Evolutionary conservation across 1,284 basidiomycete species (phyloP).

Genomic region (Pseudozyma flocculosa): DNA sequence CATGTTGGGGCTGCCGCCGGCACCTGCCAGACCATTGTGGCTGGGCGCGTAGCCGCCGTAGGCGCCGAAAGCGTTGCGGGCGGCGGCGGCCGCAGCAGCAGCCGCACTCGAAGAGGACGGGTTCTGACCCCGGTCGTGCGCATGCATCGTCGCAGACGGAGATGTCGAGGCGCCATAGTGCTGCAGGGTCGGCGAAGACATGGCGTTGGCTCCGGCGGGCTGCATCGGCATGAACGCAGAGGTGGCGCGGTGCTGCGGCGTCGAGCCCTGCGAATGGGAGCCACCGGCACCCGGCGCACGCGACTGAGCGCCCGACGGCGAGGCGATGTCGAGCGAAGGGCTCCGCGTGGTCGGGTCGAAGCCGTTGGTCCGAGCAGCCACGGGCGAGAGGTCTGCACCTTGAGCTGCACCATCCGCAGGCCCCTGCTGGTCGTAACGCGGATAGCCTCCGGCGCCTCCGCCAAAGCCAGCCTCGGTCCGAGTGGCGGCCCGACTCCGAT

Average conservation of each 20-base stretch:
- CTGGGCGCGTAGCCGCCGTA: conserved; percentile 24
- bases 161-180: background rate
- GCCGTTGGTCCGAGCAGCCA: conserved; percentile 14
- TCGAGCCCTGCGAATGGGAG: conserved; percentile 14
- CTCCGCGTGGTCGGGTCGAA: conserved; percentile 35
- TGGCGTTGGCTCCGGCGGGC: background rate
- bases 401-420: conserved; percentile 8
- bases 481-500: too few relatives aligned
- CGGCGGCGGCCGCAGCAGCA: too few relatives aligned
- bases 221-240: background rate
- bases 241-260: conserved; percentile 18
- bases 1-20: conserved; percentile 21
- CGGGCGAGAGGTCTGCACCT: conserved; percentile 25
- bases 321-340: conserved; percentile 22
- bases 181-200: background rate
- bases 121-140: background rate
- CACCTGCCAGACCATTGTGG: conserved; percentile 3
- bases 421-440: conserved; percentile 19
- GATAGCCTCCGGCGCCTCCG: too few relatives aligned
- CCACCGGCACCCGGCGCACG: conserved; percentile 17
- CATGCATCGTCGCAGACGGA: background rate
- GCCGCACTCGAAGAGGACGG: too few relatives aligned
- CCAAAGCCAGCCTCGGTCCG: conserved; percentile 14
- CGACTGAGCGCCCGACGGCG: conserved; percentile 10
- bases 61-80: conserved; percentile 11